These are phyloP conservation scores for Syzygium syzygioides DNA, from an alignment of 441 rosid genomes.

Conservation along the genomic window DNA sequence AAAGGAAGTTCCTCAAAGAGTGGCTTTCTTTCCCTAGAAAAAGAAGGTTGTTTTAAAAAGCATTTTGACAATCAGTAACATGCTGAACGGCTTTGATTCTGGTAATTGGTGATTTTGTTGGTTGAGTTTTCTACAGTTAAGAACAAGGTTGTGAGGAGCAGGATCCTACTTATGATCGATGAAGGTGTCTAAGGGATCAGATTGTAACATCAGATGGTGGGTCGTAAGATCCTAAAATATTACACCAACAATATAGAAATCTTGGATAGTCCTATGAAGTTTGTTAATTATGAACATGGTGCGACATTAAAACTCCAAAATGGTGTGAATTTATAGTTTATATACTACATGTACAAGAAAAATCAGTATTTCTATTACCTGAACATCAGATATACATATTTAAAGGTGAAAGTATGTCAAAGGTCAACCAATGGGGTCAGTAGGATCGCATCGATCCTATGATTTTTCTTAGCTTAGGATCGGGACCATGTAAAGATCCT, in stretches of 20 bases:
- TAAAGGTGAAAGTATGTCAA: background rate
- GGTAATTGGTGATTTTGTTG: background rate
- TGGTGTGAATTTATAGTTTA: too few species aligned
- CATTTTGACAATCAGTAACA: background rate
- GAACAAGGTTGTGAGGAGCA: accelerated
- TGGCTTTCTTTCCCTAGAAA: background rate
- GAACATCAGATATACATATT: background rate
- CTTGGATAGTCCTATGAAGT: background rate
- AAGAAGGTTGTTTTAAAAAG: background rate
- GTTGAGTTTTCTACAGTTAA: too few species aligned
- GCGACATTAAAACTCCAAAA: too few species aligned
- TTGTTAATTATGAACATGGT: background rate
- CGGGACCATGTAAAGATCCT: background rate
- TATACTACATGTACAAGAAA: background rate
- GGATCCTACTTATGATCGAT: background rate
- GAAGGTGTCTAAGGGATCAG: background rate
- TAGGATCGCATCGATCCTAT: too few species aligned
- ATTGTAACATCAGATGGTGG: background rate
- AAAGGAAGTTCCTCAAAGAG: background rate
- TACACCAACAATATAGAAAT: background rate
- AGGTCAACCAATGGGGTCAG: background rate
- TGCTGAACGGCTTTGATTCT: background rate
- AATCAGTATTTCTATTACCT: too few species aligned
- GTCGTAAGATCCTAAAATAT: background rate
- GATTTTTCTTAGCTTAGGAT: background rate